Evolutionary conservation across 2,329 filamentous ascomycete genomes (phyloP), one percentile per base, ranked within the genome.

Genomic region (Chalaropsis thielavioides): DNA sequence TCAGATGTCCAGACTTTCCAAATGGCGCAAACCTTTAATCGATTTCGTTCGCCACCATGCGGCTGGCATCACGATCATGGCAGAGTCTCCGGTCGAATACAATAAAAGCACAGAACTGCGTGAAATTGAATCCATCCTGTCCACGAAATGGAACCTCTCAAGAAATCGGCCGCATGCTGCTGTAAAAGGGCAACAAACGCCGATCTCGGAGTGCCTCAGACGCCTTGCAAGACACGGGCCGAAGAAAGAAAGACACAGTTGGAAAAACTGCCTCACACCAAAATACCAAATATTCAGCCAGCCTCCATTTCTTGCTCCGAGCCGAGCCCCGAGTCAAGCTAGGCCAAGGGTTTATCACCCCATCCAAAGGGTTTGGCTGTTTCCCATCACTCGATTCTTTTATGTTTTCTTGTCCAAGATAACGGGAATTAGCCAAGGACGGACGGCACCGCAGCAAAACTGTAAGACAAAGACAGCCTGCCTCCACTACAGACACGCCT

Each of bases 311-410:
- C 51, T 38, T 7, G 15, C 38, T 61, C 40, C 40, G 40, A 61
- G 59, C 59, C 59, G 59, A 61, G 59, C 59, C 59, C 22, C 46
- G 46, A 51, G 46, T 24, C 38, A 4, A 22, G 10, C n/a, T 17
- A 60, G 22, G 24, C 15, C 6, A 44, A 44, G 59, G 40, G 10
- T 43, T 41, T 4, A 51, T 51, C 31, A 15, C 27, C 31, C 51
- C 51, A n/a, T 31, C 13, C 1, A 31, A 56, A 35, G 51, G 24
- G 51, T 27, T 17, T 17, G 17, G 7, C 15, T n/a, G 15, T 56
- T 56, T 56, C 31, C n/a, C 51, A 56, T 56, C 24, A 56, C 60
- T 62, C 60, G 60, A 62, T 62, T 62, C 60, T 62, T 62, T 62
- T 62, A 62, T 62, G 60, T 56, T 56, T 56, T 3, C 24, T 31